Percentiles rank a stretch among this genome's conserved stretches.
phyloP scores from a whole-genome alignment of 495 filamentous ascomycete species.

The Hypoxylon lienhwacheense region DNA sequence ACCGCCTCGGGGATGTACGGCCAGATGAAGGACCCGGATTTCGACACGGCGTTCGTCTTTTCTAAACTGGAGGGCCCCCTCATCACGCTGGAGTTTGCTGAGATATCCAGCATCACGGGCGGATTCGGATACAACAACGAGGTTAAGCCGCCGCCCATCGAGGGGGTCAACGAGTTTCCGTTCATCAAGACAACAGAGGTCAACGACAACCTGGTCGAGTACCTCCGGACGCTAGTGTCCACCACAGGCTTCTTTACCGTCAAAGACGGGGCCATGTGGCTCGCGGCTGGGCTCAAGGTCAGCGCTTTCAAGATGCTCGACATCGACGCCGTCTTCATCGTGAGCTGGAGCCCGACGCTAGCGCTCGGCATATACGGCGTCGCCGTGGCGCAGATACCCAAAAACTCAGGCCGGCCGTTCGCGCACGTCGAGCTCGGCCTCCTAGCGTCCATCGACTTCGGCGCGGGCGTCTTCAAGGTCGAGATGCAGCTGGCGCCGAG shows the following conservation, averaged over 20 bases:
- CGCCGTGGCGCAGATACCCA: slow-evolving; percentile 44
- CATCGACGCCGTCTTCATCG: slow-evolving; percentile 43
- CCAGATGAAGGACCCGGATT: slow-evolving; percentile 15
- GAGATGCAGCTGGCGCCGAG: slow-evolving; percentile 49
- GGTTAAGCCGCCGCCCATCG: slow-evolving; percentile 38
- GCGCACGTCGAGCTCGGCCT: slow-evolving; percentile 51
- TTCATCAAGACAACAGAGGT: slow-evolving; percentile 35
- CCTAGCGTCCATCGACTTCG: slow-evolving; percentile 40
- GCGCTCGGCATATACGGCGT: slow-evolving; percentile 47
- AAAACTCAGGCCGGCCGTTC: slow-evolving; percentile 23
- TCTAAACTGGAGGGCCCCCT: slow-evolving; percentile 49
- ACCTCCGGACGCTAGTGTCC: slow-evolving; percentile 6
- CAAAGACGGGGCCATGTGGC: slow-evolving; percentile 40
- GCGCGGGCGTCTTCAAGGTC: slow-evolving; percentile 41
- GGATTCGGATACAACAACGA: slow-evolving; percentile 53
- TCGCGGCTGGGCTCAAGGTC: slow-evolving; percentile 47
- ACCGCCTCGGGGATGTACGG: slow-evolving; percentile 46
- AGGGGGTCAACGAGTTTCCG: slow-evolving; percentile 44
- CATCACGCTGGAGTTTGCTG: slow-evolving; percentile 46
- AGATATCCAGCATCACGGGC: slow-evolving; percentile 41
- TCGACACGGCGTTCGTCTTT: slow-evolving; percentile 47
- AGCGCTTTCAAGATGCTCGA: slow-evolving; percentile 47
- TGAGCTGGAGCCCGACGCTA: slow-evolving; percentile 36
- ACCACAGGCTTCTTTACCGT: slow-evolving; percentile 6
- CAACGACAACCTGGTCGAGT: slow-evolving; percentile 6